Base-by-base conservation (phyloP, 257 asterid species). In the Gentiana straminea region DNA sequence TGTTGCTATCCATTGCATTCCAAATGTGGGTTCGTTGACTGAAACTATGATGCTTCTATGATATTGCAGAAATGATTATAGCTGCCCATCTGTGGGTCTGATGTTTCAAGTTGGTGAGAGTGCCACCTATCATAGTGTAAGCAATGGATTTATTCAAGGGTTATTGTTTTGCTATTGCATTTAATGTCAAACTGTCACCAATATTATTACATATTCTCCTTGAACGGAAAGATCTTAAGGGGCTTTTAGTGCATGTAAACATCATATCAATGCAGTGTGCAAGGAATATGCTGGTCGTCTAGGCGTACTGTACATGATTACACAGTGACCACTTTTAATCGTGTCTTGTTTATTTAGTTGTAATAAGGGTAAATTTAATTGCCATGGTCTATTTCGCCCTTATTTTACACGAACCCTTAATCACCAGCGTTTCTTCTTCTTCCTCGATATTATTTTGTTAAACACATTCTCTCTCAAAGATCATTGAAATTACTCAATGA, bases 61-160 rank as follows among this genome's bases (percentile, higher is more conserved):
- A 74, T 75, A 68, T 55, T 68, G 75, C 89, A 87, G 96, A 64
- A 78, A 84, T 44, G 70, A 77, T 56, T 46, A 71, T 55, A 82
- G 73, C 62, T 82, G 94, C 64, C 94, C 94, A 54, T 87, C 94
- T 52, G 83, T 82, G 5, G 89, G 93, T 7, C 68, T 87, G 73
- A 87, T 87, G 96, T 84, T 84, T 75, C 96, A 82, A 80, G 71
- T 84, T 67, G 96, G 96, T 39, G 87, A 82, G 46, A 77, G 73
- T 72, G 94, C 96, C 45, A 68, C 96, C 9, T 87, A 87, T 66
- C 86, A 84, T 55, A 62, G 72, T 55, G 96, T 84, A 80, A 61
- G 92, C 68, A 54, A 43, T 60, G 45, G 48, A 61, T 7, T 33
- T 52, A 3, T 43, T n/a, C 7, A 41, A 5, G 8, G 46, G 5